These are phyloP conservation scores for Fusarium chlamydosporum DNA, from an alignment of 2,329 filamentous ascomycete species.

Conservation along the genomic window DNA sequence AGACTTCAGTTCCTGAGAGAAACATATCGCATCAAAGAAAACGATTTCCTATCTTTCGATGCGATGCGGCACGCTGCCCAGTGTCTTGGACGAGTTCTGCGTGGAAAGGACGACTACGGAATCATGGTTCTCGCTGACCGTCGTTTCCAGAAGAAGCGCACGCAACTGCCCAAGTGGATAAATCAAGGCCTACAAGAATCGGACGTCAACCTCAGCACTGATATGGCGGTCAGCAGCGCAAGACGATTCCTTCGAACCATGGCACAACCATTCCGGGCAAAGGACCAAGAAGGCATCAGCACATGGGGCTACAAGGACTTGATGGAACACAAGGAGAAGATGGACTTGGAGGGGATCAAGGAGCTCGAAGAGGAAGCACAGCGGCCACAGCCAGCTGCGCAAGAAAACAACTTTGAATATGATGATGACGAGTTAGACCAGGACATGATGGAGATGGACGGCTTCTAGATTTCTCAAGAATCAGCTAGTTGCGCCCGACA, in stretches of 20 bases:
- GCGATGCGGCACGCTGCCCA: conserved; percentile 99
- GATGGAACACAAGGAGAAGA: conserved; percentile 81
- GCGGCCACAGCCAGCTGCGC: conserved; percentile 43
- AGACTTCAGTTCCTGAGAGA: conserved; percentile 96
- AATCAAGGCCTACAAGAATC: conserved; percentile 86
- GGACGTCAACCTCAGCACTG: conserved; percentile 91
- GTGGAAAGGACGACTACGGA: conserved; percentile 99
- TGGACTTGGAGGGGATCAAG: conserved; percentile 76
- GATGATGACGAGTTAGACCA: conserved; percentile 68
- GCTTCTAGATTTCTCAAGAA: conserved; percentile 46
- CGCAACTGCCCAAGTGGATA: conserved; percentile 97
- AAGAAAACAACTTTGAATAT: conserved; percentile 63
- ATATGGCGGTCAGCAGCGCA: conserved; percentile 91
- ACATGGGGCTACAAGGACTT: conserved; percentile 90
- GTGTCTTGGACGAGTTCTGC: conserved; percentile 91
- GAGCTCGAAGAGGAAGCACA: conserved; percentile 66
- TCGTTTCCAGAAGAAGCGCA: conserved; percentile 91
- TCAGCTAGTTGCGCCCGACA: not conserved
- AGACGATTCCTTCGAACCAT: conserved; percentile 92
- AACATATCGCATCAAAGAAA: conserved; percentile 95
- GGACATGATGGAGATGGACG: conserved; percentile 68
- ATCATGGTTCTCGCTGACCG: conserved; percentile 98
- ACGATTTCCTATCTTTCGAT: conserved; percentile 98
- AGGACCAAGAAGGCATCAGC: conserved; percentile 91
- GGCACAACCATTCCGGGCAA: conserved; percentile 87